Conservation (phyloP, 1,284 basidiomycete genomes). For the Naganishia liquefaciens region DNA sequence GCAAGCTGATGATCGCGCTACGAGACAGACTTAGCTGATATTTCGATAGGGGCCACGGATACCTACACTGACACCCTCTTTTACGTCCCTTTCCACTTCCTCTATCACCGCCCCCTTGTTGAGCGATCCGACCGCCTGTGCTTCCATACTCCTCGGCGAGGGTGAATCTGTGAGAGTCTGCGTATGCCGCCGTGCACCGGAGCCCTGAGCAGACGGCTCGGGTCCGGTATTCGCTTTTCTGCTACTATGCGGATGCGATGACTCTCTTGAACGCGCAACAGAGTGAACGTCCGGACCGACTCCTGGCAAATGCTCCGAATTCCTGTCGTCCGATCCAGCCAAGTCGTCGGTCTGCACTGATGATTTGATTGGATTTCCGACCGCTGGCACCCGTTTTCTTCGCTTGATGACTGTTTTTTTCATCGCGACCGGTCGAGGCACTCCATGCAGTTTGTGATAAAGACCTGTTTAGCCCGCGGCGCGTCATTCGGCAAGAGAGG, state of each 20-base stretch:
- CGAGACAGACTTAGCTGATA: background rate
- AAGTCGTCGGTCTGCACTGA: slow-evolving; percentile 10
- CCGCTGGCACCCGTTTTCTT: slow-evolving; percentile 89
- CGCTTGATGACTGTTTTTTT: slow-evolving; percentile 99
- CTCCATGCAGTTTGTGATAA: slow-evolving; percentile 97
- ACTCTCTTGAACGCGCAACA: slow-evolving; percentile 2
- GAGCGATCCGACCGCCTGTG: slow-evolving; percentile 1
- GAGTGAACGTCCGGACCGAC: background rate
- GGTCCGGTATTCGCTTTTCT: background rate
- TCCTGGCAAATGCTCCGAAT: slow-evolving; percentile 12
- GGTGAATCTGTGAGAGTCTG: slow-evolving; percentile 17
- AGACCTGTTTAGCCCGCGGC: slow-evolving; percentile 63
- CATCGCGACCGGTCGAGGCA: slow-evolving; percentile 95
- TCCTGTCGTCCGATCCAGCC: slow-evolving; percentile 38
- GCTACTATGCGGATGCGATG: background rate
- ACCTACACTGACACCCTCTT: slow-evolving; percentile 31
- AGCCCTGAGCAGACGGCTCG: background rate
- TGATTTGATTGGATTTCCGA: slow-evolving; percentile 38
- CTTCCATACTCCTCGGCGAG: background rate
- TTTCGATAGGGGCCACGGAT: background rate
- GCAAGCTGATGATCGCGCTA: slow-evolving; percentile 53
- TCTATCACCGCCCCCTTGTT: slow-evolving; percentile 10
- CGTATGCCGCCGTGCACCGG: background rate
- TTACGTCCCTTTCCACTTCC: slow-evolving; percentile 28
- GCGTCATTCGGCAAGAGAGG: slow-evolving; percentile 18